Conservation (phyloP, 176 grass and related monocot species). For the Bothriochloa decipiens region DNA sequence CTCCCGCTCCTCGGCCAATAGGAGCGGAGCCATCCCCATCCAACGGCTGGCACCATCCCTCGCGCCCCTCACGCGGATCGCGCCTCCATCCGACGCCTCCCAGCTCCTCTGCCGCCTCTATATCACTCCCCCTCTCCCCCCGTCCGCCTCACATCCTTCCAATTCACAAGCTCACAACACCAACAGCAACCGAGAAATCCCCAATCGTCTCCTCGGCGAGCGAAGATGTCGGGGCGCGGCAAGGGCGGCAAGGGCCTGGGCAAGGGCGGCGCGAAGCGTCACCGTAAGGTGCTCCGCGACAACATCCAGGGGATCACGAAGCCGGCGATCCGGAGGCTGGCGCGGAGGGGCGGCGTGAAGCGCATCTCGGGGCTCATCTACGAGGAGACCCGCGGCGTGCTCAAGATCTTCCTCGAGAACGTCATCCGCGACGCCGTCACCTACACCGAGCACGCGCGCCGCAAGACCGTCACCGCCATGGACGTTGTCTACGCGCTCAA, state of each 20-base stretch:
- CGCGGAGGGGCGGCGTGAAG: constrained; percentile 59
- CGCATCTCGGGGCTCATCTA: constrained; percentile 65
- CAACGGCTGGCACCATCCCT: neutral
- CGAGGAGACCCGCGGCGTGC: constrained; percentile 68
- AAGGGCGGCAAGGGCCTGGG: constrained; percentile 92
- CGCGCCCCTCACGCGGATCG: neutral
- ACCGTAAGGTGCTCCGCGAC: constrained; percentile 83
- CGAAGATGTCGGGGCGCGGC: constrained; percentile 73
- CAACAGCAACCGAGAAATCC: neutral
- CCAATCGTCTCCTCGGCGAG: neutral
- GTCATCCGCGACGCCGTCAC: constrained; percentile 72
- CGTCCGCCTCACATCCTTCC: no score
- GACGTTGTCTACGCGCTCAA: constrained; percentile 76
- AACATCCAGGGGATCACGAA: constrained; percentile 90
- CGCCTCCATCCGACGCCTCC: neutral
- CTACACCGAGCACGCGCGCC: constrained; percentile 68
- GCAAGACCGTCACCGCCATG: constrained; percentile 79
- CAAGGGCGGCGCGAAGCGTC: constrained; percentile 86
- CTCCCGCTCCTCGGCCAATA: neutral
- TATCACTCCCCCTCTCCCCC: neutral
- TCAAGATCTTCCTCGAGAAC: constrained; percentile 82
- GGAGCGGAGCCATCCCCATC: neutral
- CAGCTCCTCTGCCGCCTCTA: neutral
- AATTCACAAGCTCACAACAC: neutral
- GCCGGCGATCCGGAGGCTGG: constrained; percentile 58